Conservation (phyloP, 2,329 filamentous ascomycete genomes). For the Madurella fahalii region DNA sequence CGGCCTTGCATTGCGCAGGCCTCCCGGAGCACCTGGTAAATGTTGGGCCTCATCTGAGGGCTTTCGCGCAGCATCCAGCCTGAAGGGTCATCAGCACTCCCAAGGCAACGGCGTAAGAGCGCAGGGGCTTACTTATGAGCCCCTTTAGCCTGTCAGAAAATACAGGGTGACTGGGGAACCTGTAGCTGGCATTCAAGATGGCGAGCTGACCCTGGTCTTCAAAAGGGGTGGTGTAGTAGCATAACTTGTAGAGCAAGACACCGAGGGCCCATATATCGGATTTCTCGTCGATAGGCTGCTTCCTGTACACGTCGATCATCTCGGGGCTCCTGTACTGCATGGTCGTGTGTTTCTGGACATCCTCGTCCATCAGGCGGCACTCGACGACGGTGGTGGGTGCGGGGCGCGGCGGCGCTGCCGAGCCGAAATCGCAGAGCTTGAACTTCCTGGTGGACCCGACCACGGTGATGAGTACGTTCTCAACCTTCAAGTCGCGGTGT, state of each 20-base stretch:
- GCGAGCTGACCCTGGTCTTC: constrained; percentile 97
- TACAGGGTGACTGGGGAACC: constrained; percentile 78
- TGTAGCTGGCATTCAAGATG: constrained; percentile 92
- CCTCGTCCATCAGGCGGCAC: constrained; percentile 89
- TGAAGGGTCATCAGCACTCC: constrained; percentile 36
- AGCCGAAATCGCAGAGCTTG: constrained; percentile 98
- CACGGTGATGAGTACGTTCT: constrained; percentile 87
- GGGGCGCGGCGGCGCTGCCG: constrained; percentile 75
- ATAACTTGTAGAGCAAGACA: constrained; percentile 93
- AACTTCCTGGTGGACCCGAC: constrained; percentile 67
- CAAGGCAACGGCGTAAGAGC: not conserved
- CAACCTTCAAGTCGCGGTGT: constrained; percentile 93
- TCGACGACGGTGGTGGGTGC: constrained; percentile 84
- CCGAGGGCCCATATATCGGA: constrained; percentile 97
- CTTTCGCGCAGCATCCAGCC: constrained; percentile 88
- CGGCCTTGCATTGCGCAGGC: constrained; percentile 84
- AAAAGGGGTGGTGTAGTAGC: constrained; percentile 98
- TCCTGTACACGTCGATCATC: constrained; percentile 97
- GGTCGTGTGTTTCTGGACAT: constrained; percentile 94
- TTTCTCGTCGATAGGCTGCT: constrained; percentile 96
- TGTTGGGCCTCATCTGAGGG: constrained; percentile 75
- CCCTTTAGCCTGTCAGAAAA: constrained; percentile 90
- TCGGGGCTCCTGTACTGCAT: constrained; percentile 96
- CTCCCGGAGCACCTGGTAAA: constrained; percentile 88
- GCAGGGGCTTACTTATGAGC: constrained; percentile 67